These are phyloP conservation scores for Termitomyces sp. DNA, from an alignment of 768 basidiomycete genomes.

Conservation along the genomic window DNA sequence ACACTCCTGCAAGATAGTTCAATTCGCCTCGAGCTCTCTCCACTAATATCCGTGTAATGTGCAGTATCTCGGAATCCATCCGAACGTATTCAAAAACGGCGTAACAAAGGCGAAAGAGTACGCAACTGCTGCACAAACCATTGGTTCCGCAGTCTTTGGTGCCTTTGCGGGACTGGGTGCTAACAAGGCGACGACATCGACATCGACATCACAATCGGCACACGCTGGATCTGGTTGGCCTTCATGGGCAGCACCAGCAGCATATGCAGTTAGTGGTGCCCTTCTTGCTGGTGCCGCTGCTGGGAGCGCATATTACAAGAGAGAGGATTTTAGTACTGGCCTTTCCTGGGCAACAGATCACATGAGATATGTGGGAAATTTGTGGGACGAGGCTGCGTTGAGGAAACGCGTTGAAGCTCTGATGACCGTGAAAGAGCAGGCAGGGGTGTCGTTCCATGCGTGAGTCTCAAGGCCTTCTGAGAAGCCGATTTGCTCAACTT, in stretches of 20 bases:
- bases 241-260: conserved; percentile 62
- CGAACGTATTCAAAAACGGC: conserved; percentile 79
- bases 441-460: conserved; percentile 72
- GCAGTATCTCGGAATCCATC: conserved; percentile 87
- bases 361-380: conserved; percentile 80
- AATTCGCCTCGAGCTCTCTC: background rate
- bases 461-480: conserved; percentile 31
- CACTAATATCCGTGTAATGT: background rate
- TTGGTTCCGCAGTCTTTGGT: conserved; percentile 60
- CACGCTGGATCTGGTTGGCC: conserved; percentile 46
- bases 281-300: conserved; percentile 80
- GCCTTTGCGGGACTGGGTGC: conserved; percentile 50
- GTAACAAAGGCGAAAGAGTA: conserved; percentile 74
- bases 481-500: background rate
- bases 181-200: conserved; percentile 34
- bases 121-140: conserved; percentile 58
- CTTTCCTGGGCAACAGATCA: conserved; percentile 82
- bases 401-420: conserved; percentile 59
- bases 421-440: conserved; percentile 52
- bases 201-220: conserved; percentile 16
- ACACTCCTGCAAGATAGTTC: conserved; percentile 73
- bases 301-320: conserved; percentile 79
- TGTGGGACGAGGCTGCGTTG: conserved; percentile 78
- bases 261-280: conserved; percentile 70
- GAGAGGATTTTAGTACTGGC: conserved; percentile 68